phyloP scores from a whole-genome alignment of 305 asterid genomes.

The Vinca major region DNA sequence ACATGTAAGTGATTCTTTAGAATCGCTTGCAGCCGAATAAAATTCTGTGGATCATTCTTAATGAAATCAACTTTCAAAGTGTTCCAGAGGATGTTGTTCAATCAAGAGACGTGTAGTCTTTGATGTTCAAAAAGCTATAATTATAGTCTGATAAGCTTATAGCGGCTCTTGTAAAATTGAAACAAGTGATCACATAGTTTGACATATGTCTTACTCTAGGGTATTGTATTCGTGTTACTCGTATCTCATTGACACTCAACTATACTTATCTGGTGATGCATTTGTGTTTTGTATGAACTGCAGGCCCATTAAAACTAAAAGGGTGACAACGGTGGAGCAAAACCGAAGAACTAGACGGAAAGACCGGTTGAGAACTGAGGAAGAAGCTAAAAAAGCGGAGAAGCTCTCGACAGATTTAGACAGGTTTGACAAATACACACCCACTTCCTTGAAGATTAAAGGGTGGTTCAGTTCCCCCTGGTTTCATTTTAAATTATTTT shows the following conservation, averaged over 20 bases:
- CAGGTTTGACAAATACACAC: slow-evolving; percentile 32
- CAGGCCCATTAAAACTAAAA: slow-evolving; percentile 50
- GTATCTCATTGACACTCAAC: background rate
- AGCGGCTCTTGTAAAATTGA: background rate
- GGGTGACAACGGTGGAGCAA: slow-evolving; percentile 60
- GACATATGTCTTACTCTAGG: too few species aligned
- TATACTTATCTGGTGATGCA: background rate
- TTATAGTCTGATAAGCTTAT: background rate
- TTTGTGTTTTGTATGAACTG: background rate
- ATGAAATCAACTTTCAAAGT: too few species aligned
- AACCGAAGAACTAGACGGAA: slow-evolving; percentile 72
- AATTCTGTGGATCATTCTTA: too few species aligned
- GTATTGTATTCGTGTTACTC: background rate
- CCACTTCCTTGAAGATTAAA: slow-evolving; percentile 3
- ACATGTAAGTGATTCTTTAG: too few species aligned
- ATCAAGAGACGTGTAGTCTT: background rate
- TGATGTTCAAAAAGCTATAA: background rate
- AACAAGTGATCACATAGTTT: background rate
- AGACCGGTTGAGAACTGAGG: slow-evolving; percentile 53
- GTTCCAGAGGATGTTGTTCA: background rate
- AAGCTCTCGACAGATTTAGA: slow-evolving; percentile 61
- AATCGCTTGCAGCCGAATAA: too few species aligned
- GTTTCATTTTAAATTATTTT: background rate
- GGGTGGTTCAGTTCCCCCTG: background rate
- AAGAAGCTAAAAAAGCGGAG: slow-evolving; percentile 41